phyloP scores from a whole-genome alignment of 1,139 yeast genomes.

The Zygosaccharomyces pseudobailii region DNA sequence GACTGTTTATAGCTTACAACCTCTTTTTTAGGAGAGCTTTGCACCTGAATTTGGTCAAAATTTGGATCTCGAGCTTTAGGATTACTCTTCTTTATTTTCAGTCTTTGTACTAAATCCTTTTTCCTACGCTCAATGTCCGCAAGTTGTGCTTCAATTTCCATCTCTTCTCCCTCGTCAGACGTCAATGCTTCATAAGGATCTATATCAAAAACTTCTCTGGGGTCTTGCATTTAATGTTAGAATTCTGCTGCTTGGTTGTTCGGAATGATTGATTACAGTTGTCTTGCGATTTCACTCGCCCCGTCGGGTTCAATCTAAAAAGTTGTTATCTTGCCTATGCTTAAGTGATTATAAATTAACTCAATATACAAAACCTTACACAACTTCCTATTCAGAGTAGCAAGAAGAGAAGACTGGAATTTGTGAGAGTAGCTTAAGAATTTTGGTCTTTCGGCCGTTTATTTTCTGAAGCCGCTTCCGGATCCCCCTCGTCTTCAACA shows the following conservation, averaged over 20 bases:
- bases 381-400: too few species aligned
- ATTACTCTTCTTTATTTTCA: conserved; percentile 19
- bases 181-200: conserved; percentile 26
- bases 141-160: conserved; percentile 22
- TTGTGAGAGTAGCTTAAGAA: background rate
- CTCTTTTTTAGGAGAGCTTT: conserved; percentile 23
- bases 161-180: conserved; percentile 27
- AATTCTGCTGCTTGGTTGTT: too few species aligned
- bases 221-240: conserved; percentile 22
- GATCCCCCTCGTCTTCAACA: conserved; percentile 8
- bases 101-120: conserved; percentile 21
- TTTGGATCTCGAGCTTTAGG: conserved; percentile 21
- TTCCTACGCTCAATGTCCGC: conserved; percentile 28
- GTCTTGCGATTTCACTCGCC: too few species aligned
- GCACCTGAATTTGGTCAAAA: conserved; percentile 21
- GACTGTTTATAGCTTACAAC: background rate
- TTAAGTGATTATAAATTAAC: too few species aligned
- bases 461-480: background rate
- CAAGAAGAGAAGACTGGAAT: too few species aligned
- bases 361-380: too few species aligned
- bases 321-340: background rate
- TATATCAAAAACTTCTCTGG: conserved; percentile 20
- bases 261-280: too few species aligned
- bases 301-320: too few species aligned
- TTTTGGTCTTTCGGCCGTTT: conserved; percentile 2